phyloP scores from a whole-genome alignment of 371 early-diverging fungal genomes.

The Syncephalastrum monosporum region DNA sequence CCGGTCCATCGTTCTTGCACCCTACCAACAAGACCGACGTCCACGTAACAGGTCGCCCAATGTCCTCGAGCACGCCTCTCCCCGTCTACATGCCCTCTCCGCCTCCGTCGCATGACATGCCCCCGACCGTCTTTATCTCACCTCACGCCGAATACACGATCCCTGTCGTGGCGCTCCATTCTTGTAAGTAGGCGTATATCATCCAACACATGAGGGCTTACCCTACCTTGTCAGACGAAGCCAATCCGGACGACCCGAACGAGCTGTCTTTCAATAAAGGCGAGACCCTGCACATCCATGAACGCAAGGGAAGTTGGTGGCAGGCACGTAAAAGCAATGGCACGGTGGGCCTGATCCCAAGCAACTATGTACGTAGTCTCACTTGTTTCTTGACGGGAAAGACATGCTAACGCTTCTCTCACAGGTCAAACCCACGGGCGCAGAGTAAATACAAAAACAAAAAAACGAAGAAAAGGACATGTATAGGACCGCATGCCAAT shows the following conservation, averaged over 20 bases:
- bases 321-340: constrained; percentile 84
- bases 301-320: constrained; percentile 96
- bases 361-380: constrained; percentile 71
- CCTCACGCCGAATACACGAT: constrained; percentile 33
- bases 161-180: constrained; percentile 41
- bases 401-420: too few relatives aligned
- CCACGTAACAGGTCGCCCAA: not conserved
- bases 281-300: constrained; percentile 79
- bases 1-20: constrained; percentile 6
- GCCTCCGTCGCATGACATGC: constrained; percentile 12
- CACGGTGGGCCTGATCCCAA: constrained; percentile 85
- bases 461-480: too few relatives aligned
- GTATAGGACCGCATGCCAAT: not conserved
- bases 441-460: too few relatives aligned
- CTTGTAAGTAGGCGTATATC: constrained; percentile 29
- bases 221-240: constrained; percentile 47
- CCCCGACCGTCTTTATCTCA: constrained; percentile 26
- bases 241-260: constrained; percentile 84
- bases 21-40: too few relatives aligned
- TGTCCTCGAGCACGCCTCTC: not conserved
- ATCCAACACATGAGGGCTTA: not conserved
- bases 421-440: too few relatives aligned
- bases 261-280: constrained; percentile 88
- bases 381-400: too few relatives aligned
- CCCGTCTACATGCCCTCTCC: constrained; percentile 8